Base-by-base conservation (phyloP, 2,329 filamentous ascomycete species). In the Fusarium bactridioides region DNA sequence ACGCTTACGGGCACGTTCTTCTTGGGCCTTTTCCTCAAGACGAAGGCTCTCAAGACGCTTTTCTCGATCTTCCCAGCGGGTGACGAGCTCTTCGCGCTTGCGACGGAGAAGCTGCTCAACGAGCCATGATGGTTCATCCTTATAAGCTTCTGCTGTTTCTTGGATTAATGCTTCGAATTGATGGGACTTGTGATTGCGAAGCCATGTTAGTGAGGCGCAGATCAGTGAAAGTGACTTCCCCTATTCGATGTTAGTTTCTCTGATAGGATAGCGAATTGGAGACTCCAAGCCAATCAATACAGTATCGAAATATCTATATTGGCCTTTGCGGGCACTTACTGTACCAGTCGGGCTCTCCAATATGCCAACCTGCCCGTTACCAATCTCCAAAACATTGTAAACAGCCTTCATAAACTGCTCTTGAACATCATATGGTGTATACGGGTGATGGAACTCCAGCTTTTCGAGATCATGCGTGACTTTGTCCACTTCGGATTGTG, bases 191-290 rank as follows among this genome's bases (percentile, higher is more conserved):
- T 95, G 89, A 63, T 93, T 89, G 53, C 95, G 91, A n/a, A 98
- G 86, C 95, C 95, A 98, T 6, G 94, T 97, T 77, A 98, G 81
- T 10, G 94, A 91, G 44, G 92, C 93, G 79, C 95, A 98, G 70
- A 98, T 96, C 33, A 98, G 86, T 73, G 95, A 97, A 48, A 98
- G 83, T 3, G 95, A 97, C 87, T 98, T 98, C 48, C 95, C 95
- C 86, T 93, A 70, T 29, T 41, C n/a, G 7, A 38, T 56, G 47
- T 76, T 44, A 73, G 62, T n/a, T 10, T 21, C 13, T 18, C 18
- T 43, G 16, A 13, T 13, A n/a, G 27, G 18, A 27, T 31, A 33
- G 23, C 23, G 15, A 11, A 18, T 33, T 35, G 13, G 5, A 25
- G 19, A 41, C 31, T n/a, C n/a, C 16, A 8, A 11, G 5, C 21